Evolutionary conservation across 805 yeast species (phyloP).

Genomic region (Hyphopichia homilentoma): DNA sequence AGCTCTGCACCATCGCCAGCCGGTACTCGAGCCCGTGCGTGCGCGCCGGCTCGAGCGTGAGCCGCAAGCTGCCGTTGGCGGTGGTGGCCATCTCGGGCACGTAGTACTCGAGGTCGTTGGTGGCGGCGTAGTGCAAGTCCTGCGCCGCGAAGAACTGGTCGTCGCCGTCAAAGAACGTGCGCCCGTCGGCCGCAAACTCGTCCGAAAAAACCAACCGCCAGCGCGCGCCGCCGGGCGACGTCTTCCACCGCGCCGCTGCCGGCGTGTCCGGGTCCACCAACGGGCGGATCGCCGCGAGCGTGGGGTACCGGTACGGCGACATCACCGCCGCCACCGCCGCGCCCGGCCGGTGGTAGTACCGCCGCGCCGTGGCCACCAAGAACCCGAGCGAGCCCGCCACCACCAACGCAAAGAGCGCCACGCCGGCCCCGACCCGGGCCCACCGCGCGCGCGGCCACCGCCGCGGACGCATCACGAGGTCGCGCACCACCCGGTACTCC

Average conservation of each 20-base stretch:
- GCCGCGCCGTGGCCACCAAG: conserved; percentile 6
- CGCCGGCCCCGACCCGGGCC: conserved; percentile 9
- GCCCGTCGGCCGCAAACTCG: conserved; percentile 36
- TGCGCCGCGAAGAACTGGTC: conserved; percentile 36
- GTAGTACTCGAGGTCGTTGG: conserved; percentile 37
- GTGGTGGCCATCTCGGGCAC: conserved; percentile 36
- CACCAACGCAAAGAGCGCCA: conserved; percentile 6
- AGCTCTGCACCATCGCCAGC: conserved; percentile 34
- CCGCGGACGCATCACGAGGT: too few relatives aligned
- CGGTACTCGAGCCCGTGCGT: conserved; percentile 25
- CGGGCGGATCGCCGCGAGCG: conserved; percentile 54
- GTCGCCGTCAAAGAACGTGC: conserved; percentile 36
- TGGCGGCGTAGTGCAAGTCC: conserved; percentile 34
- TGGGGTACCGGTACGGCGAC: conserved; percentile 55
- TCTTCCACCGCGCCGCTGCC: conserved; percentile 41
- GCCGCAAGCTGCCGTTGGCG: conserved; percentile 26
- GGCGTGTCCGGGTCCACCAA: conserved; percentile 77
- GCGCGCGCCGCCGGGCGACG: conserved; percentile 27
- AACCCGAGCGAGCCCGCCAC: conserved; percentile 12
- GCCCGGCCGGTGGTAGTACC: conserved; percentile 4
- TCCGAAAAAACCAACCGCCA: conserved; percentile 37
- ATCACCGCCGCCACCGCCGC: conserved; percentile 35
- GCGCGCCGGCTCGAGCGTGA: conserved; percentile 31
- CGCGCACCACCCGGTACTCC: too few relatives aligned
- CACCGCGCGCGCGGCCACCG: too few relatives aligned